A percentile compares a stretch with the other conserved stretches of the same genome.
These are phyloP conservation scores for Tolypocladium inflatum DNA, from an alignment of 2,329 filamentous ascomycete genomes.

Conservation along the genomic window DNA sequence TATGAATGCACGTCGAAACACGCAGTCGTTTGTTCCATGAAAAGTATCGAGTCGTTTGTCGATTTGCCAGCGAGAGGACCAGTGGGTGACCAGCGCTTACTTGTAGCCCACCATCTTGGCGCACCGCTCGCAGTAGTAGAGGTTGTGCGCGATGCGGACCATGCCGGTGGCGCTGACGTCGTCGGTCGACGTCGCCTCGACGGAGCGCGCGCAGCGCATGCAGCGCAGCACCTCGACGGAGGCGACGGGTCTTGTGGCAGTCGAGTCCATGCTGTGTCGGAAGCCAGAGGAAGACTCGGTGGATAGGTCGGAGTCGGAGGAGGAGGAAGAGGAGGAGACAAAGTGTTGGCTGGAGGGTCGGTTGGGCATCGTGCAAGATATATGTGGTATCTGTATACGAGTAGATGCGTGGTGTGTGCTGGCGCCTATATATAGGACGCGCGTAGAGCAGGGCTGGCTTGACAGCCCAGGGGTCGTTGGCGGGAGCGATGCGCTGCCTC, in stretches of 20 bases:
- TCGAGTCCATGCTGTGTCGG: constrained; percentile 39
- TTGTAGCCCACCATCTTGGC: constrained; percentile 56
- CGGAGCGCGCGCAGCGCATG: constrained; percentile 50
- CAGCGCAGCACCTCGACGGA: constrained; percentile 53
- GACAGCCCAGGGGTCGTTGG: background rate
- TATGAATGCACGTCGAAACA: background rate
- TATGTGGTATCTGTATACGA: background rate
- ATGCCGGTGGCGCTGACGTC: constrained; percentile 49
- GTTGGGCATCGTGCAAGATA: constrained; percentile 6
- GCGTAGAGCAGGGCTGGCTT: background rate
- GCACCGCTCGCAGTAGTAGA: constrained; percentile 58
- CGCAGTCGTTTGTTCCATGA: background rate
- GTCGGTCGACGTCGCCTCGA: constrained; percentile 52
- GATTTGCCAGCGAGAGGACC: background rate
- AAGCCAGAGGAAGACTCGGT: constrained; percentile 18
- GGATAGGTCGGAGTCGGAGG: constrained; percentile 32
- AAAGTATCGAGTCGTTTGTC: background rate
- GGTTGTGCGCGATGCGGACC: constrained; percentile 55
- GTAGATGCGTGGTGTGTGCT: background rate
- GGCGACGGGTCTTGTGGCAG: constrained; percentile 30
- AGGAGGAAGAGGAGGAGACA: constrained; percentile 14
- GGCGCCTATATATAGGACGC: background rate
- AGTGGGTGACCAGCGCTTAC: constrained; percentile 24
- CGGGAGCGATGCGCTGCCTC: background rate
- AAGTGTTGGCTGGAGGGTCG: constrained; percentile 9